These are phyloP conservation scores for Fraxinus sp. DNA, from an alignment of 305 asterid genomes.

Conservation along the genomic window DNA sequence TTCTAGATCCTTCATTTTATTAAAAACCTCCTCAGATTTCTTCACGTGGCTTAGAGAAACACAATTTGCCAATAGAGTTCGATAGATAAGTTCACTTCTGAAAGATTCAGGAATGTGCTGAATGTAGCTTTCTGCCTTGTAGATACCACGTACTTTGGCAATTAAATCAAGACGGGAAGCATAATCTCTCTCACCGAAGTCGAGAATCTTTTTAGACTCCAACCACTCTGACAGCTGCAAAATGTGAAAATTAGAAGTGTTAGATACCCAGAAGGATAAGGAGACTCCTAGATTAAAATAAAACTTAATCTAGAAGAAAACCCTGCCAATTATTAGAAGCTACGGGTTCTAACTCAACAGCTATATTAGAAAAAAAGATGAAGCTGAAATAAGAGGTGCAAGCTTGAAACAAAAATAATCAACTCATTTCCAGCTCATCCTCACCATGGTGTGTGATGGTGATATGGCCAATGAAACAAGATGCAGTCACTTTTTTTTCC, in stretches of 20 bases:
- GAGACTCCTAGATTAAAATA: neutral
- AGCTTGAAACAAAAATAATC: neutral
- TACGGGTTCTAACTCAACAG: neutral
- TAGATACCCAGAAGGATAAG: neutral
- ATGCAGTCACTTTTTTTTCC: neutral
- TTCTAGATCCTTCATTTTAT: slow-evolving; percentile 60
- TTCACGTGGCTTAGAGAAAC: slow-evolving; percentile 36
- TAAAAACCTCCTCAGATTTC: slow-evolving; percentile 66
- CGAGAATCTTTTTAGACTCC: slow-evolving; percentile 42
- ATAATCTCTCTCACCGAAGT: slow-evolving; percentile 48
- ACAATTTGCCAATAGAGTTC: slow-evolving; percentile 61
- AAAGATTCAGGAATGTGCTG: slow-evolving; percentile 54
- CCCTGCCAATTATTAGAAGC: neutral
- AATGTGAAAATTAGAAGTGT: slow-evolving; percentile 11
- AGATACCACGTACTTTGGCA: slow-evolving; percentile 58
- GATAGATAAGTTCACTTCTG: slow-evolving; percentile 56
- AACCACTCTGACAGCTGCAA: slow-evolving; percentile 73
- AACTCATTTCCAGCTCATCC: neutral
- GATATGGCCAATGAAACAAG: neutral
- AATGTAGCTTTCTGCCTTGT: slow-evolving; percentile 60
- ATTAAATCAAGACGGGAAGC: slow-evolving; percentile 67
- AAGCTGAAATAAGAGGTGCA: neutral
- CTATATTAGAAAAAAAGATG: neutral
- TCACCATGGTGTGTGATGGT: neutral
- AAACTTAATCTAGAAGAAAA: neutral